A percentile compares a stretch with the other conserved stretches of the same genome.
phyloP scores from a whole-genome alignment of 169 alveolate species.

The Cryptosporidium tyzzeri region DNA sequence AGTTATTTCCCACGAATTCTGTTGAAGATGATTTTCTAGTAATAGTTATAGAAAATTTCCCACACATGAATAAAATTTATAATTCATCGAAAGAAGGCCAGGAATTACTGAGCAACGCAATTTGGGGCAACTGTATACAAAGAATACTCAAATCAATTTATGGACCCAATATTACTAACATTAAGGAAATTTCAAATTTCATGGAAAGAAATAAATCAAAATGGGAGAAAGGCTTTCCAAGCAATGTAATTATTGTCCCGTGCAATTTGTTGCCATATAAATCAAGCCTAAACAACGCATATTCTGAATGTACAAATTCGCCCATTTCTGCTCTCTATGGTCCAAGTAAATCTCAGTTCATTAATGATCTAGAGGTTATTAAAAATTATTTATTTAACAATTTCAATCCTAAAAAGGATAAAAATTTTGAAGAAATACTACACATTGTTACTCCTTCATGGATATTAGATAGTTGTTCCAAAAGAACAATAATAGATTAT shows the following conservation, averaged over 20 bases:
- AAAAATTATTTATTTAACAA: not conserved
- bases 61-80: conserved; percentile 63
- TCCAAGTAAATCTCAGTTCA: conserved; percentile 14
- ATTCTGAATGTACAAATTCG: not conserved
- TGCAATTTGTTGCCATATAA: conserved; percentile 25
- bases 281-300: not conserved
- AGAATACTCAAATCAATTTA: conserved; percentile 51
- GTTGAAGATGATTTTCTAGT: conserved; percentile 10
- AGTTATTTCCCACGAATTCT: not conserved
- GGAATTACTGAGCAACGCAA: conserved; percentile 60
- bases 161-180: conserved; percentile 5
- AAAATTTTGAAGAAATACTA: not conserved
- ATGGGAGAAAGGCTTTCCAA: conserved; percentile 1
- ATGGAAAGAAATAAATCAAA: not conserved
- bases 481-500: conserved; percentile 39
- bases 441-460: conserved; percentile 53
- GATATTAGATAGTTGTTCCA: conserved; percentile 59
- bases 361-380: conserved; percentile 26
- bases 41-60: conserved; percentile 50
- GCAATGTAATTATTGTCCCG: conserved; percentile 35
- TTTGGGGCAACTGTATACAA: conserved; percentile 65
- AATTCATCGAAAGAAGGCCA: conserved; percentile 70
- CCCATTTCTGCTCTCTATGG: conserved; percentile 53
- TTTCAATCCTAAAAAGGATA: not conserved
- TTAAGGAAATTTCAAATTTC: conserved; percentile 2